Evolutionary conservation across 345 rosid species (phyloP), one percentile per base, ranked within the genome.

Genomic region (Ricinus communis): DNA sequence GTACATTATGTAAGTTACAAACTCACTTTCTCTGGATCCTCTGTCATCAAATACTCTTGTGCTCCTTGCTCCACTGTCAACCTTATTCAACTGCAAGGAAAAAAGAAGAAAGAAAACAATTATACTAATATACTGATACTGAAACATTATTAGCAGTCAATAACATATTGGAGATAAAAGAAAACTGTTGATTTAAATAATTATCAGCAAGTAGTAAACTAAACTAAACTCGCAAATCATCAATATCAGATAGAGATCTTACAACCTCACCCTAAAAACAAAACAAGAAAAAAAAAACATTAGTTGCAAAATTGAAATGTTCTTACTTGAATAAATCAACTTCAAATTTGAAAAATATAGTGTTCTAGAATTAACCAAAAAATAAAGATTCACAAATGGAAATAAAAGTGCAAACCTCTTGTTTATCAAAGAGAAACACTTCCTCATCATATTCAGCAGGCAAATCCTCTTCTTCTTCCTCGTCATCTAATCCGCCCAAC

Each of bases 151-250:
- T n/a, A 2, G 19, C 61, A n/a, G n/a, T n/a, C n/a, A n/a, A n/a
- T n/a, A n/a, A n/a, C n/a, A n/a, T n/a, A n/a, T n/a, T n/a, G n/a
- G n/a, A n/a, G n/a, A n/a, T n/a, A n/a, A n/a, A n/a, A n/a, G n/a
- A n/a, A n/a, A n/a, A n/a, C n/a, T n/a, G n/a, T n/a, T n/a, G 36
- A 46, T 45, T 8, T 43, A 15, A 16, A 25, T 31, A 41, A 24
- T 47, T 43, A 75, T 54, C 64, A 58, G 60, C 21, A 59, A 33
- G 71, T 31, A 55, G 71, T 71, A 19, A 49, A 70, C 91, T 75
- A 74, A 96, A 98, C 98, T 93, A 84, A 95, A 90, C 31, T 96
- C 80, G 77, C 69, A 92, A 91, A 85, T 96, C 99, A 79, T 93
- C 95, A 50, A 91, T 74, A 58, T 86, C 90, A 9, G 96, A 83